Evolutionary conservation across 371 early-diverging fungal species (phyloP).

Genomic region (Syncephalastrum sp.): DNA sequence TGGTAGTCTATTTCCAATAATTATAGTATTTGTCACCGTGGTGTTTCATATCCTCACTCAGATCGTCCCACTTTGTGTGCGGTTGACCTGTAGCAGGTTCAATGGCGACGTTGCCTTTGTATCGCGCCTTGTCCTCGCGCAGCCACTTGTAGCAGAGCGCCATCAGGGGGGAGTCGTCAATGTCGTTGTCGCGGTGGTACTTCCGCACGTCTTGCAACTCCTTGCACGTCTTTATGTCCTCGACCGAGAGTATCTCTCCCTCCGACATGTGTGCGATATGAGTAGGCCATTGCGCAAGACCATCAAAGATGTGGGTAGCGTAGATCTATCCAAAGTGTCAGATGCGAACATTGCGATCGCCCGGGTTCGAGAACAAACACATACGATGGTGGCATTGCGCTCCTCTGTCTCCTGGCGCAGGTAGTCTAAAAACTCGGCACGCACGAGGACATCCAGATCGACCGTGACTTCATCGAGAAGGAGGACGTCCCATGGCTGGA

Average conservation of each 20-base stretch:
- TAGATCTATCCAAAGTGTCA: conserved; percentile 39
- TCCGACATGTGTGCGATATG: conserved; percentile 73
- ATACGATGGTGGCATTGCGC: conserved; percentile 65
- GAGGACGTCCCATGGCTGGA: conserved; percentile 72
- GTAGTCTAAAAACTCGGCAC: conserved; percentile 60
- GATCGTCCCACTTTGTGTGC: conserved; percentile 68
- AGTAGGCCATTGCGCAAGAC: conserved; percentile 67
- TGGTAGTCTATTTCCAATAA: conserved; percentile 31
- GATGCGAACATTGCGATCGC: too few relatives aligned
- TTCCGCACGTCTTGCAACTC: conserved; percentile 46
- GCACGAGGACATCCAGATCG: conserved; percentile 78
- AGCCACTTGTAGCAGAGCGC: conserved; percentile 49
- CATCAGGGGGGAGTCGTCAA: conserved; percentile 66
- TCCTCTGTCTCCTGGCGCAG: conserved; percentile 62
- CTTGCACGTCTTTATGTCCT: conserved; percentile 39
- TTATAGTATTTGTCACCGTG: conserved; percentile 69
- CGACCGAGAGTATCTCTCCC: conserved; percentile 46
- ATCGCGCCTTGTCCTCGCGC: conserved; percentile 36
- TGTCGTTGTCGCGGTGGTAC: conserved; percentile 22
- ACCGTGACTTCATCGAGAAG: conserved; percentile 84
- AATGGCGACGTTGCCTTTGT: conserved; percentile 16
- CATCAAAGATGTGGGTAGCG: conserved; percentile 73
- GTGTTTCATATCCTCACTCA: conserved; percentile 70
- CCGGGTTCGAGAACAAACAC: not conserved
- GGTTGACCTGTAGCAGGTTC: conserved; percentile 42